Conservation (phyloP, 352 stramenopile species). For the Globisporangium takayamanum region DNA sequence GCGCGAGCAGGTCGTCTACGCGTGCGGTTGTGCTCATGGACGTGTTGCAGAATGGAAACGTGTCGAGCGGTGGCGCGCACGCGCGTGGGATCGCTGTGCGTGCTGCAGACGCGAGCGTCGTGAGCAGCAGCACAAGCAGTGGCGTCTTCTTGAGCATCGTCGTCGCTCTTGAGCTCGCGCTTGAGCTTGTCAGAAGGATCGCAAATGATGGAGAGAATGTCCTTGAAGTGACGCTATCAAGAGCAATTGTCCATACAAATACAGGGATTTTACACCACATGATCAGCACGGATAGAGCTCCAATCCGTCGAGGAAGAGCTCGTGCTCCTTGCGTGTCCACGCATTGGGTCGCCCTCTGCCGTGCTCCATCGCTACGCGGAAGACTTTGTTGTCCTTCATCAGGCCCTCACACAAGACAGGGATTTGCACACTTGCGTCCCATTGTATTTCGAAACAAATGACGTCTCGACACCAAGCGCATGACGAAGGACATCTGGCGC, state of each 20-base stretch:
- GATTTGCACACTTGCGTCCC: background rate
- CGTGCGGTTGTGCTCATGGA: slow-evolving; percentile 47
- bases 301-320: too few relatives aligned
- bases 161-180: background rate
- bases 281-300: too few relatives aligned
- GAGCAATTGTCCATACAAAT: background rate
- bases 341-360: background rate
- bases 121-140: background rate
- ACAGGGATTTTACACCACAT: background rate
- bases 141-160: background rate
- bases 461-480: background rate
- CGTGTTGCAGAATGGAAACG: slow-evolving; percentile 76
- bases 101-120: background rate
- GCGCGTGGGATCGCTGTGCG: slow-evolving; percentile 43
- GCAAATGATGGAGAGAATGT: background rate
- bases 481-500: too few relatives aligned
- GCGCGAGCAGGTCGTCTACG: slow-evolving; percentile 71
- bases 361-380: too few relatives aligned
- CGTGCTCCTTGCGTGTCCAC: too few relatives aligned
- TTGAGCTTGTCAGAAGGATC: background rate
- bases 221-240: background rate
- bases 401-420: too few relatives aligned
- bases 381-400: too few relatives aligned
- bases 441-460: background rate
- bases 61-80: slow-evolving; percentile 24